Base-by-base conservation (phyloP, 495 filamentous ascomycete species). In the Neurospora sp. region DNA sequence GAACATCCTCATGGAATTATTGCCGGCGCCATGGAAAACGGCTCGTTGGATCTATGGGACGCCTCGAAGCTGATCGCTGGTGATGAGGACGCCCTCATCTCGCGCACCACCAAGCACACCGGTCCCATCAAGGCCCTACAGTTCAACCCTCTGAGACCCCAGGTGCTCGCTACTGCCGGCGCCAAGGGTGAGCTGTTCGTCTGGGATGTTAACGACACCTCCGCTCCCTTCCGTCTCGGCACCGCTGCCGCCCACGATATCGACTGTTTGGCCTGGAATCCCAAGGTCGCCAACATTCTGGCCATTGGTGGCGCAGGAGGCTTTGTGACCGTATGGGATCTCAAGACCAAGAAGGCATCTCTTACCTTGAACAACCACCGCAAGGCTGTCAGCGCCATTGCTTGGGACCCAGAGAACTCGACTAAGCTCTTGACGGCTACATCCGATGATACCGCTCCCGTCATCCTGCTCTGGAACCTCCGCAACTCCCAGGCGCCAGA, bases 321-420 rank as follows among this genome's bases (percentile, higher is more conserved):
- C 12, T 97, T 97, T 78, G 94, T 98, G 38, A 98, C 96, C 12
- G 94, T 99, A 3, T 99, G 96, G 96, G 96, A 99, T 85, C 89
- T 98, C 59, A 97, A 97, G 85, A 92, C 91, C 0, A 98, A 96
- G 87, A 97, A 95, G 83, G 94, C 97, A 76, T 97, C 93, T 70
- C 84, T 99, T 80, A 97, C 94, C 3, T 84, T 99, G 72, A 98
- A 97, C 84, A 98, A 97, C 81, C 93, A 94, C 75, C 88, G 96
- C 70, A 98, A 97, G 82, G 87, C 95, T 71, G 94, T 98, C 76
- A 97, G 94, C 80, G 90, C 96, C 70, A 94, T 99, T 72, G 93
- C 94, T 22, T 99, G 96, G 96, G 94, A 99, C 77, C 96, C 96
- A 1, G 93, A 92, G 76, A 94, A 92, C 85, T 90, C 93, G 38